A percentile compares a stretch with the other conserved stretches of the same genome.
These are phyloP conservation scores for Exobasidium rhododendri DNA, from an alignment of 1,284 basidiomycete species.

Conservation along the genomic window DNA sequence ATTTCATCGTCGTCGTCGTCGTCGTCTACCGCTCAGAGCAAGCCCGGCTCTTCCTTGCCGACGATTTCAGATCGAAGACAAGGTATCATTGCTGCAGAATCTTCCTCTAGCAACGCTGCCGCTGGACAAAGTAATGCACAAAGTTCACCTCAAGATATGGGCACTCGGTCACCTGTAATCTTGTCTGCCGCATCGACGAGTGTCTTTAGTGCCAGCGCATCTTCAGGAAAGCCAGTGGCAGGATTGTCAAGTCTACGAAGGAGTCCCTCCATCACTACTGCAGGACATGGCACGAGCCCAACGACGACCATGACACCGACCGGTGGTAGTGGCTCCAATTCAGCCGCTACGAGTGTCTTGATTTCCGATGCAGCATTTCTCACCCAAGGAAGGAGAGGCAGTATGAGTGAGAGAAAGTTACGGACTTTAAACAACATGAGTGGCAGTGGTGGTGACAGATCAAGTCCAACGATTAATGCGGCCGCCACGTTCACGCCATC, in stretches of 20 bases:
- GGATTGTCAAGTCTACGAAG: slow-evolving; percentile 38
- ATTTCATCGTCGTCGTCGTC: too few species aligned
- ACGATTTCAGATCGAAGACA: neutral
- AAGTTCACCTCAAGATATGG: neutral
- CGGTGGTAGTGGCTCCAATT: slow-evolving; percentile 12
- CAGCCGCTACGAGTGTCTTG: slow-evolving; percentile 27
- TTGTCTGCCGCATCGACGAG: slow-evolving; percentile 14
- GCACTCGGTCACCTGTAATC: neutral
- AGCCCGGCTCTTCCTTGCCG: neutral
- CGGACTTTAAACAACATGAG: neutral
- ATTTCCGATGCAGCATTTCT: slow-evolving; percentile 34
- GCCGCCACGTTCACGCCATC: neutral
- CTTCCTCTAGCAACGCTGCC: neutral
- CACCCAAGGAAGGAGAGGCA: slow-evolving; percentile 22
- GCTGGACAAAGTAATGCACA: neutral
- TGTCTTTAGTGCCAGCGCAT: slow-evolving; percentile 32
- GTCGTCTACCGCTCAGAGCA: neutral
- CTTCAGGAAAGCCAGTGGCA: slow-evolving; percentile 30
- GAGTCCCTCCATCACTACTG: slow-evolving; percentile 11
- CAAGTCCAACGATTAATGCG: slow-evolving; percentile 4
- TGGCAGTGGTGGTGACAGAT: slow-evolving; percentile 1
- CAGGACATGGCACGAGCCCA: neutral
- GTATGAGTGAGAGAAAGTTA: slow-evolving; percentile 26
- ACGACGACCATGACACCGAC: neutral
- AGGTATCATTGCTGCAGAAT: neutral